Evolutionary conservation across 441 rosid species (phyloP), one percentile per base, ranked within the genome.

Genomic region (Cnidoscolus chayamansa): DNA sequence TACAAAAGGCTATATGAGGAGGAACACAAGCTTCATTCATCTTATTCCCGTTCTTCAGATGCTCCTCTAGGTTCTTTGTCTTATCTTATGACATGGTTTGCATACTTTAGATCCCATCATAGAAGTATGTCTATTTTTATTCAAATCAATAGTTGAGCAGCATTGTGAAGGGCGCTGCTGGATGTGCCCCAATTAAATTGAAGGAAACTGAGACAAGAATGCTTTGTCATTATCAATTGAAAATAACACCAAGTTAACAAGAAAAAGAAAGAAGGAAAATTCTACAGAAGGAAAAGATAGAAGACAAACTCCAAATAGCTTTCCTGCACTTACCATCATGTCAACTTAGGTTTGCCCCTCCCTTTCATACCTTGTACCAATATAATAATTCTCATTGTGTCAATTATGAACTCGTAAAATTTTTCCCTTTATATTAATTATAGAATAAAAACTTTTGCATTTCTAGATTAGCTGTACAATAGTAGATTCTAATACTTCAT

Each of bases 1-100:
- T 96, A 96, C 79, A 96, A 87, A 81, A 87, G 91, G 80, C 76
- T 96, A 63, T 96, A 91, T 72, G 99, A 95, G 80, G 98, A 96
- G 84, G 98, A 90, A 65, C 97, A 90, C 17, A 96, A 87, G 63
- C 88, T 74, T 69, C 88, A 81, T 73, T 81, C 85, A 32, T 84
- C 94, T 45, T 69, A 68, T 81, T 74, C 86, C 61, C 86, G 54
- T 63, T 66, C 87, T 56, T 54, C 86, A 47, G 85, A 80, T 71
- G 71, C 78, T 31, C 77, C 80, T 74, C 76, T 86, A 86, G 97
- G 99, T 94, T 77, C 25, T 56, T n/a, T 12, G 37, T 69, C 67
- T 72, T 57, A 66, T 64, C 50, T 32, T 45, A 51, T 13, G 50
- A 7, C 13, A 12, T 47, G 59, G 2, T 60, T 13, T 69, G 62